phyloP scores from a whole-genome alignment of 2,329 filamentous ascomycete genomes.

The Pseudogymnoascus sp. region DNA sequence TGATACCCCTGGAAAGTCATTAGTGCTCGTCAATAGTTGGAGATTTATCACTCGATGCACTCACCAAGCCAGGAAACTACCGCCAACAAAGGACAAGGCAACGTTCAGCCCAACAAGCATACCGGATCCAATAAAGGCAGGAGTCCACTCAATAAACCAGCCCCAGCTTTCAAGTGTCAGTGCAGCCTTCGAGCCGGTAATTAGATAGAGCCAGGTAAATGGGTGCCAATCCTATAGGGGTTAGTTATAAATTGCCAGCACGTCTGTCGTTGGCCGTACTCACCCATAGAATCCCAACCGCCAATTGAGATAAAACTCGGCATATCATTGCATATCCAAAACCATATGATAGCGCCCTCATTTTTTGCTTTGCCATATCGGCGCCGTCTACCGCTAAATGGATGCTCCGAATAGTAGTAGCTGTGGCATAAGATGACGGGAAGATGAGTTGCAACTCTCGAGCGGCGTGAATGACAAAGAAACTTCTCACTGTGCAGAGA shows the following conservation, averaged over 20 bases:
- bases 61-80: constrained; percentile 7
- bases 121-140: constrained; percentile 9
- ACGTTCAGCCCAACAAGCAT: constrained; percentile 10
- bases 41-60: neutral
- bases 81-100: constrained; percentile 4
- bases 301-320: constrained; percentile 37
- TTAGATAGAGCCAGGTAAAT: constrained; percentile 25
- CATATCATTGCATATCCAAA: constrained; percentile 33
- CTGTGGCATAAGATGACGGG: constrained; percentile 36
- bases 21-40: neutral
- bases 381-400: constrained; percentile 35
- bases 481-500: constrained; percentile 34
- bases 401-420: constrained; percentile 39
- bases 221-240: neutral
- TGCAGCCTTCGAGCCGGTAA: constrained; percentile 20
- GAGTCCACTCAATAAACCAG: constrained; percentile 33
- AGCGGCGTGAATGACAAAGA: constrained; percentile 33
- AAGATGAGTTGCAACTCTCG: constrained; percentile 35
- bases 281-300: constrained; percentile 36
- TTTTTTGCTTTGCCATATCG: constrained; percentile 33
- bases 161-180: constrained; percentile 34
- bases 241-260: neutral
- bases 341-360: constrained; percentile 32
- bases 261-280: neutral
- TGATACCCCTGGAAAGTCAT: constrained; percentile 1